These are phyloP conservation scores for Arxiozyma slooffiae DNA, from an alignment of 1,139 yeast species.

Conservation along the genomic window DNA sequence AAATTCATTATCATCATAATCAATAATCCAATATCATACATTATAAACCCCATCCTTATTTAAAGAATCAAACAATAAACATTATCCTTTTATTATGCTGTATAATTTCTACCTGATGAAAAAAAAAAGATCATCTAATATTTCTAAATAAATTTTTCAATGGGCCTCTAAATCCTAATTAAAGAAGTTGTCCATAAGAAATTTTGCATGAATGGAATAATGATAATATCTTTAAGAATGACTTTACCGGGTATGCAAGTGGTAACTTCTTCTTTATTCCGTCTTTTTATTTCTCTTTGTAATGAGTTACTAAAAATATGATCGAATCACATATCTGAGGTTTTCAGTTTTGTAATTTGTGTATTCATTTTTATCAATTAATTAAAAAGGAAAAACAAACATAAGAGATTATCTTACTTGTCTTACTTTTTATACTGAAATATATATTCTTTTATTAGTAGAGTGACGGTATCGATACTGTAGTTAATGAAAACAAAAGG, in stretches of 20 bases:
- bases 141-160: constrained; percentile 16
- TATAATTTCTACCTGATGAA: background rate
- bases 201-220: constrained; percentile 64
- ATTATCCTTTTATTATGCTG: background rate
- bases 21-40: background rate
- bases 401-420: background rate
- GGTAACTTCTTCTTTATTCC: constrained; percentile 24
- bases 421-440: background rate
- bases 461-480: background rate
- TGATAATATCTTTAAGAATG: constrained; percentile 49
- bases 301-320: constrained; percentile 46
- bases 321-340: constrained; percentile 61
- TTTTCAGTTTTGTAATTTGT: background rate
- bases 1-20: background rate
- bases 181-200: constrained; percentile 38
- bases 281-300: constrained; percentile 21
- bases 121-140: background rate
- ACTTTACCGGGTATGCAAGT: constrained; percentile 47
- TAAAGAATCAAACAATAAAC: too few relatives aligned
- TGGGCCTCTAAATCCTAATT: constrained; percentile 38
- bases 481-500: too few relatives aligned
- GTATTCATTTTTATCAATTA: background rate
- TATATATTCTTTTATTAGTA: too few relatives aligned
- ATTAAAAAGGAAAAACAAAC: background rate
- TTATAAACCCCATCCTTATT: background rate